Conservation (phyloP, 257 asterid genomes). For the Solanum lignicaule region DNA sequence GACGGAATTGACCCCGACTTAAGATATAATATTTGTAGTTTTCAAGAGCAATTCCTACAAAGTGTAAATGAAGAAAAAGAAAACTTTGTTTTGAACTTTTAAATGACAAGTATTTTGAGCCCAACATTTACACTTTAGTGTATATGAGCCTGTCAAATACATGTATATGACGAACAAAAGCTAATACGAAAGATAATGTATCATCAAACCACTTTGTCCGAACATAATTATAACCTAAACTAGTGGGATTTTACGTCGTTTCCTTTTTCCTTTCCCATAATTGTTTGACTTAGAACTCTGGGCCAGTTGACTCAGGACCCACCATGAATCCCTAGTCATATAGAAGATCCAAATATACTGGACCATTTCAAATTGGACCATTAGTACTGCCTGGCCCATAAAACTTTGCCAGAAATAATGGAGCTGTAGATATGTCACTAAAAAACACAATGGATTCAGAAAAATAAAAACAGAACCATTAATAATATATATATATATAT, state of each 20-base stretch:
- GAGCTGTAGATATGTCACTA: background rate
- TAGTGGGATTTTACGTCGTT: background rate
- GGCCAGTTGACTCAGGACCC: background rate
- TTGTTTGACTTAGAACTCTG: background rate
- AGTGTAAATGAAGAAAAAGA: background rate
- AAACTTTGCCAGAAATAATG: background rate
- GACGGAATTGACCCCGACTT: too few species aligned
- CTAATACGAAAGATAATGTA: too few species aligned
- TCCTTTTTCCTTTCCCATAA: background rate
- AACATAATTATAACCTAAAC: background rate
- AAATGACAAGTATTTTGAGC: background rate
- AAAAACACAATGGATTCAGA: background rate
- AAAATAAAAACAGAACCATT: background rate
- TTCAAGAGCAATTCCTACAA: too few species aligned
- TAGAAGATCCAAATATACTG: background rate
- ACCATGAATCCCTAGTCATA: background rate
- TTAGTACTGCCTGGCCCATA: background rate
- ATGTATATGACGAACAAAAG: background rate
- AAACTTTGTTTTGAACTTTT: background rate
- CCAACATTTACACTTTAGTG: background rate
- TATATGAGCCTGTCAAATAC: background rate
- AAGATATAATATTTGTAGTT: too few species aligned
- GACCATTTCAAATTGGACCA: background rate
- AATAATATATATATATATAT: background rate
- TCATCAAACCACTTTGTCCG: too few species aligned